Evolutionary conservation across 1,284 basidiomycete species (phyloP).

Genomic region (Trametes pubescens): DNA sequence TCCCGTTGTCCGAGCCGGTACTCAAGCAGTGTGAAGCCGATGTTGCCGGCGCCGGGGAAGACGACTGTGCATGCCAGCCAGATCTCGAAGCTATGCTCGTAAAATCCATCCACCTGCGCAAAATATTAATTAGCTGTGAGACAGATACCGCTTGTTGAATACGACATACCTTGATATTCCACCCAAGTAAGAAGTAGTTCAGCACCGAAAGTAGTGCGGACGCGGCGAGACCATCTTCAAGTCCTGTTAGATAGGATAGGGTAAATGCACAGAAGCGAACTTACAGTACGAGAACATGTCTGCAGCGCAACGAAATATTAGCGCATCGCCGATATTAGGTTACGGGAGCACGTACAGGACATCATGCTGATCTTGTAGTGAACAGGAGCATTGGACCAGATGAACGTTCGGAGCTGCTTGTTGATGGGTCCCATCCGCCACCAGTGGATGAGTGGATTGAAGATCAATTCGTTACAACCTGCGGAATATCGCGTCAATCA

Average conservation of each 20-base stretch:
- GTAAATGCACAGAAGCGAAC: slow-evolving; percentile 31
- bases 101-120: slow-evolving; percentile 62
- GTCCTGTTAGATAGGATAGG: neutral
- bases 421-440: slow-evolving; percentile 78
- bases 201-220: slow-evolving; percentile 69
- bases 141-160: neutral
- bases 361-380: slow-evolving; percentile 87
- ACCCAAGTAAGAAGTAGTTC: slow-evolving; percentile 81
- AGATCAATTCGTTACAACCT: slow-evolving; percentile 77
- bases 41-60: slow-evolving; percentile 80
- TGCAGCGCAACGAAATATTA: slow-evolving; percentile 32
- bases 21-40: slow-evolving; percentile 75
- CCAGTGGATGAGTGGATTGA: slow-evolving; percentile 81
- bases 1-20: slow-evolving; percentile 78
- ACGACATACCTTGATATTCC: slow-evolving; percentile 51
- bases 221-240: slow-evolving; percentile 75
- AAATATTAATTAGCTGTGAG: neutral
- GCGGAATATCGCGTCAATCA: neutral
- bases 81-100: slow-evolving; percentile 77
- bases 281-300: slow-evolving; percentile 89
- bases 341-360: slow-evolving; percentile 66
- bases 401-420: slow-evolving; percentile 76
- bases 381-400: slow-evolving; percentile 79
- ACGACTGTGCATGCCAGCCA: slow-evolving; percentile 81
- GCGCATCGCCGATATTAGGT: neutral